These are phyloP conservation scores for Melaleuca alternifolia DNA, from an alignment of 345 rosid species.

Conservation along the genomic window DNA sequence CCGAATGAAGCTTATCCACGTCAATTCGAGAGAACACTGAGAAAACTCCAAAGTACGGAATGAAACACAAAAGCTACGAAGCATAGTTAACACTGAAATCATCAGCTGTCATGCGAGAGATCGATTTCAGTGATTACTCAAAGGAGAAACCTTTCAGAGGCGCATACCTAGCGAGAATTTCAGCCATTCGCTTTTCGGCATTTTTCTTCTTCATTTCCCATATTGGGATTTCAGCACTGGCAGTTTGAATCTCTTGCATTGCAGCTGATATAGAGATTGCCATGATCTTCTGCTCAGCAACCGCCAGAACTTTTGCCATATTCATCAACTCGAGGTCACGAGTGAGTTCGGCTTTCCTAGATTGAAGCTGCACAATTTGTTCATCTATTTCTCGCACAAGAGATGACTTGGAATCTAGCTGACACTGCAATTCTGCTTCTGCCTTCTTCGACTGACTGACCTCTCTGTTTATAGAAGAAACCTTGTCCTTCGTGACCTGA, in stretches of 20 bases:
- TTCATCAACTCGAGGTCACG: background rate
- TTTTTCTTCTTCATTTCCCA: background rate
- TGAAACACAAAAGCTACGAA: background rate
- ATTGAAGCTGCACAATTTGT: background rate
- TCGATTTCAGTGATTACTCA: background rate
- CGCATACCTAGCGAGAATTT: background rate
- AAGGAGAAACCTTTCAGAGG: background rate
- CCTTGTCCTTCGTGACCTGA: background rate
- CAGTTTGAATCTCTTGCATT: background rate
- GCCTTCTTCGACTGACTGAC: background rate
- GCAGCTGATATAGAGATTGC: background rate
- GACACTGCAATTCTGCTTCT: background rate
- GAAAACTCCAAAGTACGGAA: background rate
- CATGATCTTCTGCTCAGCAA: background rate
- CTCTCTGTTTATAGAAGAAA: background rate
- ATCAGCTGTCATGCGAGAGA: background rate
- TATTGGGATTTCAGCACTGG: background rate
- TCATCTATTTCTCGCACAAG: background rate
- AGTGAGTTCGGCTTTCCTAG: background rate
- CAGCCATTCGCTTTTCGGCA: background rate
- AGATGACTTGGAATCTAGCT: background rate
- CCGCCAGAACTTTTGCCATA: background rate
- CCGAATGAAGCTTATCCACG: background rate
- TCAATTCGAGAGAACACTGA: background rate
- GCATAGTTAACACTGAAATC: background rate